Evolutionary conservation across 2,329 filamentous ascomycete genomes (phyloP), one percentile per base, ranked within the genome.

Genomic region (Hyphodiscus sp.): DNA sequence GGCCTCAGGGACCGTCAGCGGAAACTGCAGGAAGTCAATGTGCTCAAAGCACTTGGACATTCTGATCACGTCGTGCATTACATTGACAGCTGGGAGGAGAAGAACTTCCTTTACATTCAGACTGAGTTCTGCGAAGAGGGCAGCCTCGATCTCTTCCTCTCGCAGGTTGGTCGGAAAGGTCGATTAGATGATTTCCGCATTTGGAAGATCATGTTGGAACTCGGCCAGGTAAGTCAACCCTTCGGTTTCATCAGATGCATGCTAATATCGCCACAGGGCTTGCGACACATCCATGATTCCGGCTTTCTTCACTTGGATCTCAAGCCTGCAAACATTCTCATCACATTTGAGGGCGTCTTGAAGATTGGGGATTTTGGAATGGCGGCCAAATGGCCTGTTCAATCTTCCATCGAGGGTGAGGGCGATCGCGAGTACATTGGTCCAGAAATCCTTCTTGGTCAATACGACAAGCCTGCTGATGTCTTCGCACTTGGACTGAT

Each of bases 81-180:
- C 61, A 77, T 91, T 51, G 85, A 95, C 63, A 86, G 85, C 67
- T 99, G 94, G 94, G 92, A 96, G 70, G 79, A 87, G 56, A 83
- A 89, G 61, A 81, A 81, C 53, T 85, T 92, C 66, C 80, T 99
- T 10, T 99, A 96, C 73, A 97, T 99, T 56, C 92, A 97, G 73
- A 97, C 92, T 0, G 94, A 99, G 67, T 97, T 86, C 68, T 99
- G 94, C 66, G 91, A 96, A 68, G 90, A 96, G 68, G 94, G 94
- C 16, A 95, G 89, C 56, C 75, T 99, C 44, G 87, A 95, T 67
- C 79, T 83, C 16, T 99, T 97, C 67, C 77, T 99, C 29, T 80
- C 82, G n/a, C 82, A 87, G 54, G 83, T 90, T 56, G 94, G 94
- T 20, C 79, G 86, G 57, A 90, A 88, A 67, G 91, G 90, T 46